These are phyloP conservation scores for Vitis hybrid DNA, from an alignment of 177 flowering plant species.

Conservation along the genomic window DNA sequence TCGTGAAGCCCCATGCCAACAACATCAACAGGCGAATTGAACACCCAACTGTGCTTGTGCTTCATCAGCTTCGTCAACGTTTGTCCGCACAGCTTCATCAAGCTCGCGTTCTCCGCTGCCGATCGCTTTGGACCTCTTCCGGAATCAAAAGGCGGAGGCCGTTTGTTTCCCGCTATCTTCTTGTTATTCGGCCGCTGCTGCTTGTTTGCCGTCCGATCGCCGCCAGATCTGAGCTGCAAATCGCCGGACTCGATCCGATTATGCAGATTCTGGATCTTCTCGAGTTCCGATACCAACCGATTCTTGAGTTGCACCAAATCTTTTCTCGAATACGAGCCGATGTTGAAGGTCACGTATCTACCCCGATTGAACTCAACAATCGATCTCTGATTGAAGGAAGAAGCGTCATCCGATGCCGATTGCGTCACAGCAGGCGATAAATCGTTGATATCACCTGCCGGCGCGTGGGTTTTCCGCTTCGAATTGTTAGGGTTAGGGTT, in stretches of 20 bases:
- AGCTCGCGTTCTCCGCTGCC: constrained; percentile 17
- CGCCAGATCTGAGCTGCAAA: constrained; percentile 11
- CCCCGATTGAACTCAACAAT: constrained; percentile 12
- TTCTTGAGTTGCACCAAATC: constrained; percentile 36
- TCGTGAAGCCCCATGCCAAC: constrained; percentile 42
- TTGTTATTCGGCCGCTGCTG: constrained; percentile 9
- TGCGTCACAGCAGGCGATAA: constrained; percentile 28
- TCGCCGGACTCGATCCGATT: constrained; percentile 31
- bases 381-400: constrained; percentile 32
- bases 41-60: constrained; percentile 35
- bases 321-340: constrained; percentile 24
- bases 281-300: constrained; percentile 35
- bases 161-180: constrained; percentile 30
- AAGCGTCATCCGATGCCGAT: constrained; percentile 38
- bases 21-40: constrained; percentile 38
- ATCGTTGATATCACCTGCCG: constrained; percentile 4
- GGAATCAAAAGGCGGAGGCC: constrained; percentile 19
- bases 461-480: constrained; percentile 30
- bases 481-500: constrained; percentile 46
- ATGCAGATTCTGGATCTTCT: constrained; percentile 33
- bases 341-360: constrained; percentile 25
- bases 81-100: constrained; percentile 31
- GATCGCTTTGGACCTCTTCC: constrained; percentile 19
- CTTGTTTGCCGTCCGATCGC: neutral
- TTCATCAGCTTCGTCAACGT: constrained; percentile 39